Percentiles rank a stretch among this genome's conserved stretches.
Evolutionary conservation across 1,139 yeast genomes (phyloP).

Genomic region (Magnusiomyces tetraspermus): DNA sequence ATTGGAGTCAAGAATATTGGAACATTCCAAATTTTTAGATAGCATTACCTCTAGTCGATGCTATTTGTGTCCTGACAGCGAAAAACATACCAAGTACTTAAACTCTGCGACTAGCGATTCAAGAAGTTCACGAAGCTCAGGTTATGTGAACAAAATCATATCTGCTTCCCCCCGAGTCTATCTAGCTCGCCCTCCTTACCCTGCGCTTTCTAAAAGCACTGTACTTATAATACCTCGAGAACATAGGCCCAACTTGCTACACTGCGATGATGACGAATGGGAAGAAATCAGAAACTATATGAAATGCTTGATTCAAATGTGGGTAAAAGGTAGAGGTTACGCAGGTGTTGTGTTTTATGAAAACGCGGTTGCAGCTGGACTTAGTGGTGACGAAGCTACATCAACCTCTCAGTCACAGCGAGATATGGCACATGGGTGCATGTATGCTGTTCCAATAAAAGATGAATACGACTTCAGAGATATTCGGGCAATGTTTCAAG

Average conservation of each 20-base stretch:
- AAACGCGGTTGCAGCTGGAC: constrained; percentile 27
- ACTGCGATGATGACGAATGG: constrained; percentile 39
- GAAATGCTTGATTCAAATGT: constrained; percentile 36
- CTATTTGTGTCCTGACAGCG: constrained; percentile 3
- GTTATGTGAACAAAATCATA: constrained; percentile 5
- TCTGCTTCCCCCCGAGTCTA: constrained; percentile 7
- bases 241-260: constrained; percentile 36
- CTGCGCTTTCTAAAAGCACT: constrained; percentile 32
- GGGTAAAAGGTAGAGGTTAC: constrained; percentile 28
- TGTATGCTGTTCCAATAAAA: constrained; percentile 37
- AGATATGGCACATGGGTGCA: constrained; percentile 35
- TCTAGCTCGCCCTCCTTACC: constrained; percentile 25
- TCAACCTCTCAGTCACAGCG: constrained; percentile 17
- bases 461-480: constrained; percentile 18
- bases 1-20: constrained; percentile 25
- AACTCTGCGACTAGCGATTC: not conserved
- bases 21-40: constrained; percentile 29
- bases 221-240: constrained; percentile 37
- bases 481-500: constrained; percentile 35
- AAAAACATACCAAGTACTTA: not conserved
- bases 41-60: constrained; percentile 35
- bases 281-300: constrained; percentile 40
- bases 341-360: constrained; percentile 39
- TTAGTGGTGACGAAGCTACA: not conserved
- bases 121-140: constrained; percentile 4